Base-by-base conservation (phyloP, 257 asterid genomes). In the Mitragyna speciosa region DNA sequence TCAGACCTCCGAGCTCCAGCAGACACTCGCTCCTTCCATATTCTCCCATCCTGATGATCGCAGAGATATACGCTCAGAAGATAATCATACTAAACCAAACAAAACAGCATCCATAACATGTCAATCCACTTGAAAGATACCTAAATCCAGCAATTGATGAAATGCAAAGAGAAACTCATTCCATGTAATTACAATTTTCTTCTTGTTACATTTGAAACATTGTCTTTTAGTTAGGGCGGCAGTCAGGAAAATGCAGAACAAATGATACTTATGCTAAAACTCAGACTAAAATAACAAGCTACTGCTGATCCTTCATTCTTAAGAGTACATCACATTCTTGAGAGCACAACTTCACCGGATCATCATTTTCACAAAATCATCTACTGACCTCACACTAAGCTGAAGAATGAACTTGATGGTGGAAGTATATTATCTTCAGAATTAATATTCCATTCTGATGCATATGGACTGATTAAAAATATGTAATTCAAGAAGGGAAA, bases 21-120 rank as follows among this genome's bases (percentile, higher is more conserved):
- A 54, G 95, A 90, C 36, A 91, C 97, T 79, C 96, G 90, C 80
- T 95, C 99, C 89, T 91, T 95, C 98, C 98, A 95, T 89, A 93
- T 92, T 87, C 97, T 87, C 82, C 98, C 99, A 80, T 95, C 98
- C 99, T 95, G 87, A 69, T 45, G 2, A 76, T 49, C 73, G 12
- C 12, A 31, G 22, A 63, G 36, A 61, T 28, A 51, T 52, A 51
- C 14, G 7, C 19, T 76, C 51, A 76, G 72, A 76, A 17, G n/a
- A 49, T 7, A 31, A 67, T 15, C 14, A 67, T 20, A 36, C 72
- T 6, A 16, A 1, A 72, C 33, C 17, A 54, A 30, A 16, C 20
- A 9, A 70, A 48, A 63, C 4, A 76, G 33, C 24, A 76, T 43
- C 47, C 5, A 15, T 28, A 56, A 22, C 16, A 20, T 58, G 28